Evolutionary conservation across 2,329 filamentous ascomycete species (phyloP).

Genomic region (Aspergillus transmontanensis): DNA sequence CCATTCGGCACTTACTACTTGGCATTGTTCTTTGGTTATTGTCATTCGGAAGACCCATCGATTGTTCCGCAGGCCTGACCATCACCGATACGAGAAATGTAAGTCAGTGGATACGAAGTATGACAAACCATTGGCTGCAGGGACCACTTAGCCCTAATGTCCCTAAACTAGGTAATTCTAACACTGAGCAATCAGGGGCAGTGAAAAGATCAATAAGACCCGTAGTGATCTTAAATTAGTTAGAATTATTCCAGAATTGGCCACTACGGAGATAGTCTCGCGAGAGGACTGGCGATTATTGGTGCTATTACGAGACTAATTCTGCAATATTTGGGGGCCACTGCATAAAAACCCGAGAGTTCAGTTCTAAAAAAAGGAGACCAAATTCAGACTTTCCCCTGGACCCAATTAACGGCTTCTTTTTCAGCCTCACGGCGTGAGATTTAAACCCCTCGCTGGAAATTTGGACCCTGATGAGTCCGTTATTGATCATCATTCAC

Average conservation of each 20-base stretch:
- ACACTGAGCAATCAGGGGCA: background rate
- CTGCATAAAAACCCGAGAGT: background rate
- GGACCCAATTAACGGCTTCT: background rate
- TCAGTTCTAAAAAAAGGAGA: background rate
- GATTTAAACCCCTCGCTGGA: background rate
- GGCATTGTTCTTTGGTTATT: background rate
- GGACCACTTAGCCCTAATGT: background rate
- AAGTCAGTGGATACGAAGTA: background rate
- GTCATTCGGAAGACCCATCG: background rate
- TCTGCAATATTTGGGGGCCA: background rate
- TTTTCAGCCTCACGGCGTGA: background rate
- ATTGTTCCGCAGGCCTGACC: background rate
- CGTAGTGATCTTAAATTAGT: background rate
- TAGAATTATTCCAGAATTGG: background rate
- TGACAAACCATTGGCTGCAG: background rate
- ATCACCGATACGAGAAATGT: background rate
- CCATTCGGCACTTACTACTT: background rate
- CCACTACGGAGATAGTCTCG: background rate
- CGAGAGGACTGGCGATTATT: background rate
- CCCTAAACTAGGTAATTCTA: background rate
- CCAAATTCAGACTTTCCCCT: background rate
- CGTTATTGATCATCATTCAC: background rate
- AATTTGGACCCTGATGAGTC: background rate
- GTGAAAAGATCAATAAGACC: background rate
- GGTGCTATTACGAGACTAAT: background rate